Evolutionary conservation across 495 filamentous ascomycete species (phyloP), one percentile per base, ranked within the genome.

Genomic region (Acidiella bohemica): DNA sequence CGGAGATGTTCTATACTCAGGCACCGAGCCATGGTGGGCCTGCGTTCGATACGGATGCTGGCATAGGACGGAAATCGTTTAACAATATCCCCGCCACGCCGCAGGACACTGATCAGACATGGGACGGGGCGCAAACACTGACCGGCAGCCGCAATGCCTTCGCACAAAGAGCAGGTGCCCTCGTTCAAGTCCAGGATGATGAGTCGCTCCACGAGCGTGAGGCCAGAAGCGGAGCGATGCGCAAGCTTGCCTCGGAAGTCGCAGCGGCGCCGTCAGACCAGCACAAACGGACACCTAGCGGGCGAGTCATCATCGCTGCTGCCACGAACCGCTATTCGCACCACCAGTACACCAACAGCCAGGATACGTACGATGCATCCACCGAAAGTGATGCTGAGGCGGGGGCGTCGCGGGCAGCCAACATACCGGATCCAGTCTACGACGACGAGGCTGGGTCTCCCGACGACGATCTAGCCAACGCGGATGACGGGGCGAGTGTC

Each of bases 401-500:
- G 3, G 27, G 17, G 30, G 23, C 36, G 5, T 16, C 25, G 14
- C 36, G 20, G 23, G 34, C 12, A 9, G 27, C 23, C 11, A 24
- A 35, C 3, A 13, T 23, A 12, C 13, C 27, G 7, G 27, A 24
- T 25, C 31, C 40, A n/a, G 23, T 43, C 4, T 14, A 19, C 2
- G n/a, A 11, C 16, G 40, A 19, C 8, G 40, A 35, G 23, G 3
- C 20, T 2, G 2, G 10, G 2, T 35, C 18, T 8, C 40, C 38
- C 1, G 31, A 29, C n/a, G 29, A 42, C 25, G 30, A 36, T 18
- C 8, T 26, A 5, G 39, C 24, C 4, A 14, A 20, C 25, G 55
- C 59, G n/a, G 66, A 62, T n/a, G 60, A 62, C 7, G 53, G 50
- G 0, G 63, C 64, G 22, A 78, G 66, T 49, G 58, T 70, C 41